Base-by-base conservation (phyloP, 352 stramenopile genomes). In the Pilasporangium apinafurcum region DNA sequence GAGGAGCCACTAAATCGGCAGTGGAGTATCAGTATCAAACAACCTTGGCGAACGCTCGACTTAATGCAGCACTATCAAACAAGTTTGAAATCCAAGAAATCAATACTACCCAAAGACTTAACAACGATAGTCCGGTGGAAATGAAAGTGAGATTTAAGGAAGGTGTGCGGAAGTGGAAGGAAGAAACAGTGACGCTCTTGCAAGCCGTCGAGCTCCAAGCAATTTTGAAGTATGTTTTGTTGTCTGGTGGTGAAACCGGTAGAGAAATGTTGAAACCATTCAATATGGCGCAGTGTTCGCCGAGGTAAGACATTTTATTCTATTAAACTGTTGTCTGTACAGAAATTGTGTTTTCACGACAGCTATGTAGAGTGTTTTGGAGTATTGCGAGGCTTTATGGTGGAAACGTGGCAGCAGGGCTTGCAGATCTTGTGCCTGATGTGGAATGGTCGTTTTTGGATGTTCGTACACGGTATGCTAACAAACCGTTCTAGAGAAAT, bases 221-320 rank as follows among this genome's bases (percentile, higher is more conserved):
- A 0, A 68, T 77, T 43, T 44, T 95, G 50, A 89, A 95, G 47
- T 92, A 92, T 51, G 77, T 92, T 16, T 56, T 92, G 37, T 51
- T 92, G 24, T 88, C 76, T 22, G 72, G 75, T 7, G 80, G 78
- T 8, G 83, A 92, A 41, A 87, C 77, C 21, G 80, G 79, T 1
- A 65, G 62, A 16, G 83, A 95, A 44, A 92, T 92, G 83, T 74
- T 95, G 43, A 95, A 95, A 60, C 80, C 80, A 7, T 95, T 95
- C 46, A 95, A 95, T 50, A 95, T 95, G 83, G 83, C 83, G 1
- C 80, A 95, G 45, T 62, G 66, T 4, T 95, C 83, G 2, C 78
- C 79, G 5, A 65, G 83, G 73, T 83, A 40, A 16, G 56, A 44
- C 10, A 16, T 29, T 44, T 18, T 27, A 5, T 18, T 27, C 7